These are phyloP conservation scores for Venturia aucupariae DNA, from an alignment of 2,329 filamentous ascomycete genomes.

Conservation along the genomic window DNA sequence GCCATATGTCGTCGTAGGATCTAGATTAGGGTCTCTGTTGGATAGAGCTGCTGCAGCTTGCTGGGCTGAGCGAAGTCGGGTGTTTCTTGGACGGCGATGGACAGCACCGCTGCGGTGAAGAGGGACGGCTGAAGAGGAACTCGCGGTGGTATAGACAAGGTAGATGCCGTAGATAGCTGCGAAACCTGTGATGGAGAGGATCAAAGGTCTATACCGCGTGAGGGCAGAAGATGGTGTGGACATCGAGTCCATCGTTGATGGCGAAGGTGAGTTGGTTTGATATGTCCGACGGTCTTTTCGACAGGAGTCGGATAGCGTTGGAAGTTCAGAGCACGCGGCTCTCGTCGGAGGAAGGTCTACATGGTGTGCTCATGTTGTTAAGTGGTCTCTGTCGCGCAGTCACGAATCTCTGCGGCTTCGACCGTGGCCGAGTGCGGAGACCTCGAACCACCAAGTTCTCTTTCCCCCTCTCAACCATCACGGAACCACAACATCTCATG, in stretches of 20 bases:
- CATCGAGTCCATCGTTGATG: slow-evolving; percentile 3
- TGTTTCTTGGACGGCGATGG: slow-evolving; percentile 26
- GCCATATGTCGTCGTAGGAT: background rate
- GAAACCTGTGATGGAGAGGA: slow-evolving; percentile 47
- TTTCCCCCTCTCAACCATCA: background rate
- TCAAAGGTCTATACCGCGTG: slow-evolving; percentile 38
- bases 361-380: slow-evolving; percentile 1
- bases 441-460: background rate
- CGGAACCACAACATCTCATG: no score
- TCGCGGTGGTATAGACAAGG: slow-evolving; percentile 43
- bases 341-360: slow-evolving; percentile 3
- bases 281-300: background rate
- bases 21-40: background rate
- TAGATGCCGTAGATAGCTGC: slow-evolving; percentile 51
- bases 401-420: background rate
- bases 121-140: slow-evolving; percentile 21
- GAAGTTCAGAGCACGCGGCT: background rate
- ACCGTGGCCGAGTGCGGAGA: background rate
- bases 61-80: background rate
- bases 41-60: background rate
- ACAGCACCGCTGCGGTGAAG: slow-evolving; percentile 61
- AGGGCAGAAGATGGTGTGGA: slow-evolving; percentile 16
- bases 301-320: background rate
- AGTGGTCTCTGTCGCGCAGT: background rate
- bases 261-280: background rate